A percentile compares a stretch with the other conserved stretches of the same genome.
phyloP scores from a whole-genome alignment of 129 eudicot species.

The Tagetes patula region DNA sequence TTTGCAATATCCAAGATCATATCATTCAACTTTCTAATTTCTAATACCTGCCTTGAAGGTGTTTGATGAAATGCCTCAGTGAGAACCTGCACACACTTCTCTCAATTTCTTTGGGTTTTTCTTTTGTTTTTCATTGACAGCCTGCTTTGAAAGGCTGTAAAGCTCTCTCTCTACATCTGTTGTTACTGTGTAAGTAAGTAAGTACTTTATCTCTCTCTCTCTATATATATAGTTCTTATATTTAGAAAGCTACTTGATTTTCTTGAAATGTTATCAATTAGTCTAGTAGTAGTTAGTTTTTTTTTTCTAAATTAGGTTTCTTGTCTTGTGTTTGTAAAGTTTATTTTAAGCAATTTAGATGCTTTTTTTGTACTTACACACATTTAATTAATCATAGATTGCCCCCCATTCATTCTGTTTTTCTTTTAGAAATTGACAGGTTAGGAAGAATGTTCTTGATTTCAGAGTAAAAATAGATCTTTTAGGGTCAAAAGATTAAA shows the following conservation, averaged over 20 bases:
- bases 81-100: background rate
- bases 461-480: slow-evolving; percentile 16
- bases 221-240: slow-evolving; percentile 29
- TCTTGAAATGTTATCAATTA: slow-evolving; percentile 23
- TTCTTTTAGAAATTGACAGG: slow-evolving; percentile 24
- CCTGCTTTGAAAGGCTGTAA: slow-evolving; percentile 49
- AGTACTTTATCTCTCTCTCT: slow-evolving; percentile 38
- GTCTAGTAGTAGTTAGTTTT: background rate
- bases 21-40: background rate
- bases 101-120: too few species aligned
- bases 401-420: slow-evolving; percentile 1
- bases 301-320: slow-evolving; percentile 39
- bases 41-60: slow-evolving; percentile 4
- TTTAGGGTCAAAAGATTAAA: slow-evolving; percentile 27
- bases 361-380: background rate
- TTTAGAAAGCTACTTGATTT: slow-evolving; percentile 37
- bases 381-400: slow-evolving; percentile 12
- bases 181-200: slow-evolving; percentile 6
- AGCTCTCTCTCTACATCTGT: slow-evolving; percentile 20
- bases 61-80: slow-evolving; percentile 27
- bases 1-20: slow-evolving; percentile 30
- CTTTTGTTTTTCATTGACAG: background rate
- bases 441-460: slow-evolving; percentile 24
- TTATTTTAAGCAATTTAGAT: slow-evolving; percentile 2
- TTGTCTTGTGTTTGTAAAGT: background rate